Evolutionary conservation across 768 basidiomycete genomes (phyloP).

Genomic region (Mycena latifolia): DNA sequence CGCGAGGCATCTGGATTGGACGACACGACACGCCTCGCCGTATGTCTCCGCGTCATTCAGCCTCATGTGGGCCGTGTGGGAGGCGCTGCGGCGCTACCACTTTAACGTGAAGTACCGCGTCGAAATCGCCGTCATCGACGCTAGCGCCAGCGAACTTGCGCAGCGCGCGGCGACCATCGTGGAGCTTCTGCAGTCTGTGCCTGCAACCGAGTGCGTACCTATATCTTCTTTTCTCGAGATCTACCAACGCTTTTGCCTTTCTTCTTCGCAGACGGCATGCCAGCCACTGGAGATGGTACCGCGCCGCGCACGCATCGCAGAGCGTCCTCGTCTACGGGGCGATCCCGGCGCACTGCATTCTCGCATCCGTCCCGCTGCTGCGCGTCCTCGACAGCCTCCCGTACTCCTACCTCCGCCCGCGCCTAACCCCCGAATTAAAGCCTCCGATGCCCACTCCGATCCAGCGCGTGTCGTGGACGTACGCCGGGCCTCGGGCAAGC

Average conservation of each 20-base stretch:
- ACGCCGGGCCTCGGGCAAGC: conserved; percentile 70
- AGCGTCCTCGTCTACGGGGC: conserved; percentile 78
- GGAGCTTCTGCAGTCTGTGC: conserved; percentile 67
- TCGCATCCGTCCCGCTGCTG: conserved; percentile 77
- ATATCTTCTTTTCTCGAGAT: no score
- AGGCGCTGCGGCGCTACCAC: conserved; percentile 82
- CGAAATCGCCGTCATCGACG: conserved; percentile 85
- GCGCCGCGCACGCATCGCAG: conserved; percentile 81
- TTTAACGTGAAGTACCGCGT: conserved; percentile 79
- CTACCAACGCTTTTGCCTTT: background rate
- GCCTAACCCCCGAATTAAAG: conserved; percentile 22
- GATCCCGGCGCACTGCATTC: conserved; percentile 74
- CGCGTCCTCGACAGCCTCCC: conserved; percentile 76
- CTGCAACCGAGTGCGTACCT: conserved; percentile 65
- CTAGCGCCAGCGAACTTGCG: conserved; percentile 66
- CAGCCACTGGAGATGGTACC: conserved; percentile 83
- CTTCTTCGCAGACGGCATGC: conserved; percentile 59
- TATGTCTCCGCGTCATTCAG: conserved; percentile 85
- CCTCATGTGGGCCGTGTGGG: conserved; percentile 87
- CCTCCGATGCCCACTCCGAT: conserved; percentile 44
- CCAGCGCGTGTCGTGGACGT: conserved; percentile 55
- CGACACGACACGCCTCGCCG: conserved; percentile 74
- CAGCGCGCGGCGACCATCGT: conserved; percentile 73
- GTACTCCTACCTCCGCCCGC: conserved; percentile 69
- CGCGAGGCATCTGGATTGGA: conserved; percentile 81